Percentiles rank a stretch among this genome's conserved stretches.
These are phyloP conservation scores for Begonia peltatifolia DNA, from an alignment of 306 rosid genomes.

Conservation along the genomic window DNA sequence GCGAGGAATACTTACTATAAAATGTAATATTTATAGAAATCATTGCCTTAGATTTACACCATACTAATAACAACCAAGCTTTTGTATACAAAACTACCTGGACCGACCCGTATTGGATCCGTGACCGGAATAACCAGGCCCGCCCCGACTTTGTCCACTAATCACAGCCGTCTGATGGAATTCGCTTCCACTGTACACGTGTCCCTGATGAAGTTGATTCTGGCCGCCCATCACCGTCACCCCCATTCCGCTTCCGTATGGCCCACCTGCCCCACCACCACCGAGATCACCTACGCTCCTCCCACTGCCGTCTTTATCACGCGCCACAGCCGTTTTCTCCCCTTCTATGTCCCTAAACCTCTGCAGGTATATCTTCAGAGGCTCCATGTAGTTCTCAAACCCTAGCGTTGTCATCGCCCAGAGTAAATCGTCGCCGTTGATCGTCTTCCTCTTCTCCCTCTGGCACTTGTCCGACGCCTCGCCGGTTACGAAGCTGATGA, in stretches of 20 bases:
- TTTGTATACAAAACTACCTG: slow-evolving; percentile 3
- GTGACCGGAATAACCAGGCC: slow-evolving; percentile 41
- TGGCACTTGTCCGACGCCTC: slow-evolving; percentile 94
- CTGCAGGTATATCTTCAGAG: slow-evolving; percentile 61
- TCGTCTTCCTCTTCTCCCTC: slow-evolving; percentile 79
- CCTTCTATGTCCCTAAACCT: slow-evolving; percentile 77
- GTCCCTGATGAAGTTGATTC: slow-evolving; percentile 46
- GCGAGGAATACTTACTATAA: too few relatives aligned
- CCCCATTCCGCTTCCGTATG: slow-evolving; percentile 12
- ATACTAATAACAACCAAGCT: too few relatives aligned
- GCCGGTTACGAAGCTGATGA: slow-evolving; percentile 83
- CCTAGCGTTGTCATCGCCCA: slow-evolving; percentile 92
- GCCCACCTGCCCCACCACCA: slow-evolving; percentile 5
- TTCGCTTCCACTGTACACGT: slow-evolving; percentile 55
- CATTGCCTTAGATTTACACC: too few relatives aligned
- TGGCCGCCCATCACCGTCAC: slow-evolving; percentile 25
- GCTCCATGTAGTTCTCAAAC: slow-evolving; percentile 79
- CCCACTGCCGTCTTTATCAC: slow-evolving; percentile 33
- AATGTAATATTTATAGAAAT: too few relatives aligned
- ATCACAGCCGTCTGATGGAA: slow-evolving; percentile 40
- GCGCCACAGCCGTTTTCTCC: slow-evolving; percentile 46
- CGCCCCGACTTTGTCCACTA: slow-evolving; percentile 32
- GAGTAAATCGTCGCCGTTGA: slow-evolving; percentile 82
- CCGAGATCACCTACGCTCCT: slow-evolving; percentile 12
- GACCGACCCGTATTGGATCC: slow-evolving; percentile 37